Evolutionary conservation across 257 asterid genomes (phyloP).

Genomic region (Craterostigma plantagineum): DNA sequence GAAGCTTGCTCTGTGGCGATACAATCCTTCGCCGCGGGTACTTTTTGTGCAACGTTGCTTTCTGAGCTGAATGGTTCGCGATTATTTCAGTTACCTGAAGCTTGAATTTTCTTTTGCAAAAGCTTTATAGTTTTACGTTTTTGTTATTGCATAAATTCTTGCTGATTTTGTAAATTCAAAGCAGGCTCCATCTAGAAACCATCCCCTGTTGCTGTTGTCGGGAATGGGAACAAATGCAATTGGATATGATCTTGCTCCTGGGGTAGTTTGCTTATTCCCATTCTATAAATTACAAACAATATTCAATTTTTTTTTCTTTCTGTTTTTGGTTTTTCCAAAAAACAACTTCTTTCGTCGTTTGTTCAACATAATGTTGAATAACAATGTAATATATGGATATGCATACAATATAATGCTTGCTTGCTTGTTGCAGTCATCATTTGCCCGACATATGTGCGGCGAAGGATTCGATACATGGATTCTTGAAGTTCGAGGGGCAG

Average conservation of each 20-base stretch:
- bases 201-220: conserved; percentile 78
- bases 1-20: conserved; percentile 95
- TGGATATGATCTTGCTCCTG: conserved; percentile 94
- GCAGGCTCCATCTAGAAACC: conserved; percentile 81
- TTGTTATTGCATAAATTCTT: background rate
- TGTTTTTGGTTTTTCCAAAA: background rate
- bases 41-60: background rate
- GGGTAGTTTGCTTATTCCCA: conserved; percentile 31
- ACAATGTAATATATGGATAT: background rate
- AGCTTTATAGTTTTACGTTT: too few relatives aligned
- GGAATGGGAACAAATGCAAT: conserved; percentile 97
- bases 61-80: background rate
- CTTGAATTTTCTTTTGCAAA: background rate
- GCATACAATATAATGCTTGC: conserved; percentile 10
- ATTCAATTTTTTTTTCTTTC: too few relatives aligned
- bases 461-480: conserved; percentile 99
- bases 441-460: conserved; percentile 94
- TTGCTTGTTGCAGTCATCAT: conserved; percentile 88
- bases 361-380: background rate
- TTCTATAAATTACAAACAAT: background rate
- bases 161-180: conserved; percentile 5
- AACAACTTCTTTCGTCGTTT: background rate
- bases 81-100: background rate
- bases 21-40: conserved; percentile 72
- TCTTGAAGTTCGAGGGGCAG: conserved; percentile 95